Base-by-base conservation (phyloP, 2,329 filamentous ascomycete species). In the Botrytis squamosa region DNA sequence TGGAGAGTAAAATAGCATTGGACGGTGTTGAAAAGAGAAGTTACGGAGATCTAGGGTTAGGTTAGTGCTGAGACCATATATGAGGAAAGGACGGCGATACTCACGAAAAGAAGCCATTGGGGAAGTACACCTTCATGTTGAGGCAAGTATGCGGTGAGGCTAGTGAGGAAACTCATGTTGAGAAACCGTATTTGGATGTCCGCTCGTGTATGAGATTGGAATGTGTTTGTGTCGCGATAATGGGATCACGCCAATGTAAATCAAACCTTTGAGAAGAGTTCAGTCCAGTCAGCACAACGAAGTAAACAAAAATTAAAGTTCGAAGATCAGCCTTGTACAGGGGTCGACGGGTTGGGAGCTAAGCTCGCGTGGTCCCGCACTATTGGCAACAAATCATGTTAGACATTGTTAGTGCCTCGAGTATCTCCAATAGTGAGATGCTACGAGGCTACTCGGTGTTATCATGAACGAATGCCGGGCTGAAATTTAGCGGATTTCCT, bases 21-120 rank as follows among this genome's bases (percentile, higher is more conserved):
- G 65, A 97, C 82, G 52, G 90, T 92, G 86, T 99, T 99, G 80
- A 89, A 91, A 74, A 96, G 86, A 44, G 95, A 94, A 73, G 97
- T 88, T 73, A 94, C 81, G 73, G 94, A 94, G 81, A 97, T 88
- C 95, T 98, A 77, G 40, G 33, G 49, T 10, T 44, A 18, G 62
- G 65, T 76, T 57, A 40, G 49, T 55, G 55, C 25, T 66, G 65
- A 49, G 49, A 20, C n/a, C n/a, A n/a, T 57, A 12, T 3, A 12
- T 52, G 65, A 57, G 29, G 40, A 25, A 52, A 36, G 42, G 33
- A 40, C 25, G 65, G 69, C 16, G 70, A 33, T 71, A 36, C 85
- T 66, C 84, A 91, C 90, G 76, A 92, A 85, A 77, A 91, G 84
- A 16, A 92, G 87, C 89, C 89, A 91, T 82, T 89, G 88, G 63